Evolutionary conservation across 1,284 basidiomycete species (phyloP), one percentile per base, ranked within the genome.

Genomic region (Austroboletus rostrupii): DNA sequence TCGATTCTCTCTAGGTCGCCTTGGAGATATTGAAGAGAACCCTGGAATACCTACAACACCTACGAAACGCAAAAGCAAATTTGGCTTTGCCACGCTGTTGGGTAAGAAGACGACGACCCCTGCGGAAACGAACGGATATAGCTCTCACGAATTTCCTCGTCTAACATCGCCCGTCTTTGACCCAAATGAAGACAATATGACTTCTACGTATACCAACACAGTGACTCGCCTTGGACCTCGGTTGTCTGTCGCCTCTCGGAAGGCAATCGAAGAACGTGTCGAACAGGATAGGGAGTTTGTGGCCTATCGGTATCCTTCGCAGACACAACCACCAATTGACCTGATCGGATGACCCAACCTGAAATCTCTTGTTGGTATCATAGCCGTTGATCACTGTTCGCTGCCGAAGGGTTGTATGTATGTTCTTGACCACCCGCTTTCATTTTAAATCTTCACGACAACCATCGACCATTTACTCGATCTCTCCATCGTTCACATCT

Each of bases 301-400:
- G 53, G 87, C 88, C 3, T 90, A 90, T 65, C 80, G 88, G 35
- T 91, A 91, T 67, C 89, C 89, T 10, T 89, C 86, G 13, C 79
- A 76, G 53, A 83, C 86, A 55, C 81, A 85, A 53, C 59, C 75
- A 70, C 48, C 69, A 79, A 8, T 57, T 53, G 81, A 83, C 62
- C 70, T 85, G 41, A 57, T 85, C 52, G 77, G 77, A 61, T 84
- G 65, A 63, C 48, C 36, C n/a, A 29, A 29, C 26, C 37, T 26
- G 42, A 35, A 13, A 23, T n/a, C 37, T 35, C 43, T 54, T 45
- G 35, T 41, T 50, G 36, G 29, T 47, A 48, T 45, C 45, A 48
- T 38, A 17, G 20, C 51, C 35, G 16, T 50, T 52, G 46, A 29
- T 50, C 19, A 33, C 36, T 21, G 26, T 55, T 47, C 43, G 43